Conservation (phyloP, 805 yeast species). For the Myxozyma mucilagina region DNA sequence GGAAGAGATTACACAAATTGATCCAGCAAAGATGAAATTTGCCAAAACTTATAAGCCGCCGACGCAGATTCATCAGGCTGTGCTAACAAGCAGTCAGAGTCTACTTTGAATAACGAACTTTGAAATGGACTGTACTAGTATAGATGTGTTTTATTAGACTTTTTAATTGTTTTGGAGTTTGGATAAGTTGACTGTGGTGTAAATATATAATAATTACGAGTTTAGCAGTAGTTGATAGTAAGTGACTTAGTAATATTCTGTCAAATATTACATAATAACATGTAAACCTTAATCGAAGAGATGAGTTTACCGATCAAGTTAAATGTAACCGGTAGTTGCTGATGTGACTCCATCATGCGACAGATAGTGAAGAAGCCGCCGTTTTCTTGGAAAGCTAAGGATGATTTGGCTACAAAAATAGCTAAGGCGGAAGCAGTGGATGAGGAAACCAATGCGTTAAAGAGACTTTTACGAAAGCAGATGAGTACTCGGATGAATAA, state of each 20-base stretch:
- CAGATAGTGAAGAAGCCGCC: not conserved
- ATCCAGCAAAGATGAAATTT: not conserved
- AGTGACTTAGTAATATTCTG: not conserved
- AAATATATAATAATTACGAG: too few species aligned
- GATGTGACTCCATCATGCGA: not conserved
- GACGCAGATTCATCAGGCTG: not conserved
- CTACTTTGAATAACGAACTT: not conserved
- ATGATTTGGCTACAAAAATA: not conserved
- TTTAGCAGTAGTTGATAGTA: too few species aligned
- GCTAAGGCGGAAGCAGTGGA: not conserved
- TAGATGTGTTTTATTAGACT: not conserved
- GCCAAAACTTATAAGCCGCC: not conserved
- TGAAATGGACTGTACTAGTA: not conserved
- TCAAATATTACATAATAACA: not conserved
- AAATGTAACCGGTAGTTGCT: not conserved
- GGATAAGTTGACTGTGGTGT: too few species aligned
- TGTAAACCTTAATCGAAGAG: conserved; percentile 2
- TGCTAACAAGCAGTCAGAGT: not conserved
- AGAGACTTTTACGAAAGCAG: not conserved
- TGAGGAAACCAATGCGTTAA: not conserved
- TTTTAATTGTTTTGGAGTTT: not conserved
- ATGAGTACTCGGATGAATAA: not conserved
- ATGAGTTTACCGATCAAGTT: not conserved
- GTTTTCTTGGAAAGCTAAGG: not conserved
- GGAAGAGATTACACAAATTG: not conserved